phyloP scores from a whole-genome alignment of 164 flowering plant genomes.

The Annona cherimola region DNA sequence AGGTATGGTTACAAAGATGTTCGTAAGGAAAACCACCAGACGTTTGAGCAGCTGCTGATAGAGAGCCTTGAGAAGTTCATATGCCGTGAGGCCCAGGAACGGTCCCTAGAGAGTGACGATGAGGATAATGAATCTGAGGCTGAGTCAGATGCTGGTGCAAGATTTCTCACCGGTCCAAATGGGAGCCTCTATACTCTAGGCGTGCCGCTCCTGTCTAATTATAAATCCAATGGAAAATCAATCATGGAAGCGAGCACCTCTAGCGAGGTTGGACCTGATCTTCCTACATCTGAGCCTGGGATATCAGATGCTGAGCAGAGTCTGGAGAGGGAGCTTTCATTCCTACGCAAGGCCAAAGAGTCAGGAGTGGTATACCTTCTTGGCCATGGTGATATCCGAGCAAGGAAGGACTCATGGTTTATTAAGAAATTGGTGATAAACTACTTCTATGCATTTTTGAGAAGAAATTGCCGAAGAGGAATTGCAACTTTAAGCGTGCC shows the following conservation, averaged over 20 bases:
- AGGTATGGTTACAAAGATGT: conserved; percentile 42
- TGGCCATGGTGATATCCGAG: conserved; percentile 94
- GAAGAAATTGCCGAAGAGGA: conserved; percentile 92
- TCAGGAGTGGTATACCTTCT: conserved; percentile 96
- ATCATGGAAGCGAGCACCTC: conserved; percentile 56
- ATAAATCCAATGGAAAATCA: conserved; percentile 17
- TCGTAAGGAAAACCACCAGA: conserved; percentile 94
- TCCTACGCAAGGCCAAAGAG: conserved; percentile 84
- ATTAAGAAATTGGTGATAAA: conserved; percentile 83
- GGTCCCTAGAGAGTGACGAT: conserved; percentile 76
- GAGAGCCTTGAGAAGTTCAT: conserved; percentile 98
- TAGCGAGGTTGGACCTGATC: conserved; percentile 23
- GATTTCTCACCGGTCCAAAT: conserved; percentile 69
- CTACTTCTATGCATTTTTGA: conserved; percentile 88
- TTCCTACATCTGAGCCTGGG: conserved; percentile 23
- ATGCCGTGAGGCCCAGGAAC: conserved; percentile 89
- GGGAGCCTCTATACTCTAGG: conserved; percentile 87
- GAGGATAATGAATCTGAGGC: conserved; percentile 70
- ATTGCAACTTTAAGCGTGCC: conserved; percentile 87
- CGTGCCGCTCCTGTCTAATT: conserved; percentile 70
- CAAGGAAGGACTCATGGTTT: conserved; percentile 97
- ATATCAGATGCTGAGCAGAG: conserved; percentile 63
- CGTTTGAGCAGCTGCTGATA: conserved; percentile 89
- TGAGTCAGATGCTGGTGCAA: conserved; percentile 41
- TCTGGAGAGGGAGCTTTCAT: conserved; percentile 84